phyloP scores from a whole-genome alignment of 176 grass and related monocot genomes.

The Dendrocalamus sinicus region DNA sequence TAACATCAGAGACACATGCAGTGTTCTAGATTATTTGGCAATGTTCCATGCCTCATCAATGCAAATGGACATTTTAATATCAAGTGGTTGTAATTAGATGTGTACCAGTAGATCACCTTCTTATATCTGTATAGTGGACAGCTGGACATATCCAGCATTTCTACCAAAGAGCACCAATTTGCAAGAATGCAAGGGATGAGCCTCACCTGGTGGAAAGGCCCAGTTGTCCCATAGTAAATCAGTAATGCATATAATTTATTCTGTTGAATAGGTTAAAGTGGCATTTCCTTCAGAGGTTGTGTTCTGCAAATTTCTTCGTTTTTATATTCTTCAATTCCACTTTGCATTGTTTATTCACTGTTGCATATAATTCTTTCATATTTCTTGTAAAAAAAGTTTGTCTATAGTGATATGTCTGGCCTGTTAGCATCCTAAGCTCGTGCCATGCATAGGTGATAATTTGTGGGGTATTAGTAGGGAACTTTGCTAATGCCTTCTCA shows the following conservation, averaged over 20 bases:
- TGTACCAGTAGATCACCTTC: not conserved
- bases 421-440: conserved; percentile 25
- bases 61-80: not conserved
- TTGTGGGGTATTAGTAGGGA: conserved; percentile 15
- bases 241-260: not conserved
- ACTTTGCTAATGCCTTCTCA: conserved; percentile 35
- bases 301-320: not conserved
- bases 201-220: not conserved
- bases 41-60: not conserved
- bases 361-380: conserved; percentile 8
- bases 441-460: conserved; percentile 21
- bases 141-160: not conserved
- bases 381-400: not conserved
- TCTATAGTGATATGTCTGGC: conserved; percentile 22
- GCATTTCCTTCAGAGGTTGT: not conserved
- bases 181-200: not conserved
- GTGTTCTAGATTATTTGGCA: not conserved
- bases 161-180: not conserved
- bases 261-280: not conserved
- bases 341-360: not conserved
- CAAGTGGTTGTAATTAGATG: not conserved
- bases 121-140: conserved; percentile 12
- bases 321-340: not conserved
- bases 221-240: not conserved
- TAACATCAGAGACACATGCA: not conserved